Percentiles rank a stretch among this genome's conserved stretches.
Conservation (phyloP, 169 alveolate genomes). For the Plasmodium vivax region DNA sequence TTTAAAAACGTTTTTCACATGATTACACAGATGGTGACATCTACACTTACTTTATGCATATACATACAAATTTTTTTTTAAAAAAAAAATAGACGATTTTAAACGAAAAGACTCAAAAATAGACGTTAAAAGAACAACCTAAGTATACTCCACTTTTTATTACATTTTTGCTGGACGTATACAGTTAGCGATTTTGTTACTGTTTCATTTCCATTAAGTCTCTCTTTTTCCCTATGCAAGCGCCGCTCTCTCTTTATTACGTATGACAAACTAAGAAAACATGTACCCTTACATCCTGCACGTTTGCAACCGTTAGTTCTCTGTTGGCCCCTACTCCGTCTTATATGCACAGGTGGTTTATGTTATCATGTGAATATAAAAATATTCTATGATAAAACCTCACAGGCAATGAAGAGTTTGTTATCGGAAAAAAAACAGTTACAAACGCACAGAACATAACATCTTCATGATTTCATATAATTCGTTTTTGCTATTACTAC, state of each 20-base stretch:
- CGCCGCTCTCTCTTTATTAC: neutral
- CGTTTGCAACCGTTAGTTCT: neutral
- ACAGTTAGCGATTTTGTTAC: neutral
- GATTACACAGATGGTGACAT: no score
- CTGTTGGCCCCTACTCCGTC: neutral
- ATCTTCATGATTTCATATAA: neutral
- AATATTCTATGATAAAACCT: neutral
- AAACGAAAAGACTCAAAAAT: neutral
- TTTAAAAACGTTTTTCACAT: no score
- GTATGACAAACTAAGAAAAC: no score
- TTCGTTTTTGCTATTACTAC: no score
- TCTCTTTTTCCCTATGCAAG: no score
- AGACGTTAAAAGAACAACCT: neutral
- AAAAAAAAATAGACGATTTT: no score
- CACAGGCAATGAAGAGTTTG: neutral
- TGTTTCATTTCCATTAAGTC: neutral
- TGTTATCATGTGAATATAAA: neutral
- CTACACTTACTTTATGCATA: neutral
- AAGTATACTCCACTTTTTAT: neutral
- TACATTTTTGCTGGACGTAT: neutral
- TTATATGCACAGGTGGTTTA: neutral
- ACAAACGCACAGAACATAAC: neutral
- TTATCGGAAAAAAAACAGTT: neutral
- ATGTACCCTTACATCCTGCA: neutral
- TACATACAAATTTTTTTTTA: neutral